These are phyloP conservation scores for Geranomyces variabilis DNA, from an alignment of 192 early-diverging fungal genomes.

Conservation along the genomic window DNA sequence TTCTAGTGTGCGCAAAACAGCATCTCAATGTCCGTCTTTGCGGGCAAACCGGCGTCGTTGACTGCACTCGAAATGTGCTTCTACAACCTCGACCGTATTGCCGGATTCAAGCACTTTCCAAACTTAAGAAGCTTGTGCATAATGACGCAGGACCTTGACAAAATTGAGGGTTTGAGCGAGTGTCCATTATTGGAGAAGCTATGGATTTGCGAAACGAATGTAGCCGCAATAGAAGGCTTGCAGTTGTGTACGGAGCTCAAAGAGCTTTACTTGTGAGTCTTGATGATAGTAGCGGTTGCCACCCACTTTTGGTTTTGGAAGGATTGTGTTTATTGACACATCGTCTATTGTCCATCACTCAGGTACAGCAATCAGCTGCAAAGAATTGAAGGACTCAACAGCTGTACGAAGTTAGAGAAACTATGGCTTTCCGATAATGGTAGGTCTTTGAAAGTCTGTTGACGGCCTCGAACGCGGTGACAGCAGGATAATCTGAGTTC, in stretches of 20 bases:
- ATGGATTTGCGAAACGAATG: constrained; percentile 63
- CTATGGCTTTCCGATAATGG: constrained; percentile 63
- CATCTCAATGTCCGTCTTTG: constrained; percentile 37
- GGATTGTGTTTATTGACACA: background rate
- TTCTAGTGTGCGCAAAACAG: constrained; percentile 45
- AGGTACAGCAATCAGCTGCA: constrained; percentile 59
- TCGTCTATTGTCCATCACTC: background rate
- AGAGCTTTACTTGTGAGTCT: constrained; percentile 52
- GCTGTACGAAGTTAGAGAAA: constrained; percentile 46
- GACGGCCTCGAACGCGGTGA: background rate
- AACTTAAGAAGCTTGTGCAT: constrained; percentile 51
- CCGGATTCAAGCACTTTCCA: constrained; percentile 46
- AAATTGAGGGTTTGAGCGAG: constrained; percentile 48
- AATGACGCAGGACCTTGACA: constrained; percentile 58
- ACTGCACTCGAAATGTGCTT: constrained; percentile 59
- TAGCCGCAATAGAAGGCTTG: constrained; percentile 47
- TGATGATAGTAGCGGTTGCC: too few relatives aligned
- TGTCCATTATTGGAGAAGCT: constrained; percentile 48
- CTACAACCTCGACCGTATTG: constrained; percentile 53
- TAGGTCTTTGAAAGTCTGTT: constrained; percentile 9
- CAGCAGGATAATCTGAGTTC: background rate
- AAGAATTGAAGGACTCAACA: constrained; percentile 54
- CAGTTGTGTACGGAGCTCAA: constrained; percentile 43
- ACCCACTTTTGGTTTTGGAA: too few relatives aligned
- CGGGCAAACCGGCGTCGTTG: constrained; percentile 25